Conservation (phyloP, 1,284 basidiomycete species). For the Ustilago shanxiensis region DNA sequence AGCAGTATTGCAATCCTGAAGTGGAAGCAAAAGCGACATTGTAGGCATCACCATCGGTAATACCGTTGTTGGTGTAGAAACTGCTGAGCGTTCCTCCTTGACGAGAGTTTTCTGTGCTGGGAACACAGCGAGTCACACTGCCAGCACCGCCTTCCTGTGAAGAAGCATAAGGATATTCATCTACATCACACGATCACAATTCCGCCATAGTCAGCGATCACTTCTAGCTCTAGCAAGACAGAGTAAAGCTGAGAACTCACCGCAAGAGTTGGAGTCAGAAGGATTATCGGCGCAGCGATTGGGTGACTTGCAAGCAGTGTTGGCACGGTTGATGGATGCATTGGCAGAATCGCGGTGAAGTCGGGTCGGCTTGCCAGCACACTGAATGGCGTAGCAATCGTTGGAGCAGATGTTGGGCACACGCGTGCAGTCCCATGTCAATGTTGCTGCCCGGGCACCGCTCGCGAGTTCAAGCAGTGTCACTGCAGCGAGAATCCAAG, state of each 20-base stretch:
- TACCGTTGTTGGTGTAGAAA: conserved; percentile 47
- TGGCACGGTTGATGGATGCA: conserved; percentile 41
- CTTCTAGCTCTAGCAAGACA: not conserved
- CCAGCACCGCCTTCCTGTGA: conserved; percentile 52
- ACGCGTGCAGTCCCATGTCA: conserved; percentile 57
- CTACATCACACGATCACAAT: conserved; percentile 17
- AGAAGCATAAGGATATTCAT: conserved; percentile 58
- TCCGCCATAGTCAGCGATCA: conserved; percentile 7
- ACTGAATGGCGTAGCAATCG: conserved; percentile 56
- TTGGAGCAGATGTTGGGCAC: conserved; percentile 63
- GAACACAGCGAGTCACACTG: conserved; percentile 54
- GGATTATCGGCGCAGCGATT: conserved; percentile 53
- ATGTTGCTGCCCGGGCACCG: conserved; percentile 24
- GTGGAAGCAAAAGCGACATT: conserved; percentile 49
- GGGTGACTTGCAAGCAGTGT: conserved; percentile 52
- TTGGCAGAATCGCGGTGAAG: conserved; percentile 55
- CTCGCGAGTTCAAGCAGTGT: conserved; percentile 7
- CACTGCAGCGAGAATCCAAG: not conserved
- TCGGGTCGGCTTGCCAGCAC: conserved; percentile 47
- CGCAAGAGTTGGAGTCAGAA: conserved; percentile 48
- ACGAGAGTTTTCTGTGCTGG: conserved; percentile 48
- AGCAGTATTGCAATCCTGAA: conserved; percentile 47
- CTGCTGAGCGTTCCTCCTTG: conserved; percentile 50
- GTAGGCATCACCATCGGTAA: conserved; percentile 49
- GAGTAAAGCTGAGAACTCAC: conserved; percentile 17